Percentiles rank a stretch among this genome's conserved stretches.
Conservation (phyloP, 2,329 filamentous ascomycete genomes). For the Botrytis cinerea region DNA sequence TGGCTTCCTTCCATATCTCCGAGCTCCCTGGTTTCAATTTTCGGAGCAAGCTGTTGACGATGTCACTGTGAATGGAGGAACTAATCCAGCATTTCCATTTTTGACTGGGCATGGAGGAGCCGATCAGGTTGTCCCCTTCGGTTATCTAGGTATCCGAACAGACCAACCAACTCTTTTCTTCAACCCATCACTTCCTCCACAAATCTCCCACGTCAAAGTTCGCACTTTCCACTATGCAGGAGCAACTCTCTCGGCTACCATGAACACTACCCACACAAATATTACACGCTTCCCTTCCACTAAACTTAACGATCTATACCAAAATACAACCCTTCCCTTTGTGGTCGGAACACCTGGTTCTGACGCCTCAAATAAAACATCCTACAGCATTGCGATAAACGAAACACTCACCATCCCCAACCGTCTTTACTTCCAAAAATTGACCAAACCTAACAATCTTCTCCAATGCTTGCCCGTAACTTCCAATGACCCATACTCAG, state of each 20-base stretch:
- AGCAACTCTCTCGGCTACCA: conserved; percentile 60
- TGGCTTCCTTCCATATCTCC: conserved; percentile 62
- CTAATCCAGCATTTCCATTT: conserved; percentile 53
- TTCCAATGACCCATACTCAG: conserved; percentile 51
- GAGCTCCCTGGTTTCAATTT: conserved; percentile 69
- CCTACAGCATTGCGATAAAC: conserved; percentile 51
- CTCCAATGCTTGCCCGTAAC: conserved; percentile 61
- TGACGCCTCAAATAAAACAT: conserved; percentile 44
- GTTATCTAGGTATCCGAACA: conserved; percentile 65
- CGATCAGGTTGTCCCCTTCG: conserved; percentile 66
- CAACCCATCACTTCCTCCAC: conserved; percentile 60
- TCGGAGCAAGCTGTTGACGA: conserved; percentile 69
- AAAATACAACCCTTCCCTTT: conserved; percentile 57
- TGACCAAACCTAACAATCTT: conserved; percentile 60
- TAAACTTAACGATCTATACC: conserved; percentile 58
- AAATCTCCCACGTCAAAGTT: conserved; percentile 61
- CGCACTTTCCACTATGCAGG: conserved; percentile 68
- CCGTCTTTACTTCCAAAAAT: conserved; percentile 55
- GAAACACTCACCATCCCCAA: conserved; percentile 58
- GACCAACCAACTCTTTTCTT: conserved; percentile 61
- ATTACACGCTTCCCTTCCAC: conserved; percentile 53
- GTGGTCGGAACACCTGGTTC: conserved; percentile 52
- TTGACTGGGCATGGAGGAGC: conserved; percentile 70
- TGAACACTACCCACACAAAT: conserved; percentile 66
- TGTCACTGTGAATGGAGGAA: conserved; percentile 55